Percentiles rank a stretch among this genome's conserved stretches.
These are phyloP conservation scores for Sisymbrium irio DNA, from an alignment of 345 rosid genomes.

Conservation along the genomic window DNA sequence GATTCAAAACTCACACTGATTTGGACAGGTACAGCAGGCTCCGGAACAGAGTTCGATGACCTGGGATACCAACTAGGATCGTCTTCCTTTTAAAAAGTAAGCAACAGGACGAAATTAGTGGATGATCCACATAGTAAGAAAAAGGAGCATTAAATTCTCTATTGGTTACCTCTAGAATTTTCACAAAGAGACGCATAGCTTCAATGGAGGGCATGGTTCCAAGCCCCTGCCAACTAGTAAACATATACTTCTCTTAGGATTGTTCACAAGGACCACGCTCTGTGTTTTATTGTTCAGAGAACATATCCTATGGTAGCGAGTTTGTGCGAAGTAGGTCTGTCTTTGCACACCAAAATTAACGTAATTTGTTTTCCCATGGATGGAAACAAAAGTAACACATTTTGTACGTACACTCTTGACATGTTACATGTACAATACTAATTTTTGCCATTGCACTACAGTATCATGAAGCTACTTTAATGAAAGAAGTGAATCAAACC, in stretches of 20 bases:
- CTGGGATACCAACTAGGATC: slow-evolving; percentile 87
- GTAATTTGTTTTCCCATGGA: no score
- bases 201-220: slow-evolving; percentile 87
- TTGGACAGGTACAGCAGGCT: slow-evolving; percentile 55
- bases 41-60: slow-evolving; percentile 52
- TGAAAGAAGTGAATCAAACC: no score
- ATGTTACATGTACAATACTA: neutral
- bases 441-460: no score
- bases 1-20: slow-evolving; percentile 52
- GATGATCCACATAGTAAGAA: neutral
- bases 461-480: no score
- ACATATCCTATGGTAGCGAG: neutral
- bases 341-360: neutral
- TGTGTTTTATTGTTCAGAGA: no score
- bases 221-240: slow-evolving; percentile 93
- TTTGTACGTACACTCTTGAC: neutral
- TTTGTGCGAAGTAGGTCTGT: neutral
- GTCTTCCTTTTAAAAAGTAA: slow-evolving; percentile 58
- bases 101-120: neutral
- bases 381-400: neutral
- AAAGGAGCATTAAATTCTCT: neutral
- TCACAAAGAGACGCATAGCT: slow-evolving; percentile 97
- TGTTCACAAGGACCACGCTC: neutral
- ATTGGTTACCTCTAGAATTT: slow-evolving; percentile 75
- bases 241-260: slow-evolving; percentile 17